Evolutionary conservation across 2,329 filamentous ascomycete species (phyloP).

Genomic region (Didymella pomorum): DNA sequence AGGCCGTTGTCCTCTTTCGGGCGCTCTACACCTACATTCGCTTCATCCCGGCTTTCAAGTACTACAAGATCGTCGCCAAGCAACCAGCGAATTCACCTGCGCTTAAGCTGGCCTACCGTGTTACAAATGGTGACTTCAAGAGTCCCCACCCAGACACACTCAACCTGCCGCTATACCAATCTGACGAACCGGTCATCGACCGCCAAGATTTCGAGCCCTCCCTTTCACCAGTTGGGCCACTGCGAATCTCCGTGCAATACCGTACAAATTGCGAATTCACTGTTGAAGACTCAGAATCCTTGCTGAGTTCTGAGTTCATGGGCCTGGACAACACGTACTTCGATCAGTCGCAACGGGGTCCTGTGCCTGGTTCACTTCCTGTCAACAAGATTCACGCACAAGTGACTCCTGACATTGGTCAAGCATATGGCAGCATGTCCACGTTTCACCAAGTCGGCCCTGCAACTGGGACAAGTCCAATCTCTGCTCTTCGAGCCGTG

Average conservation of each 20-base stretch:
- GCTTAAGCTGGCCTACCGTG: conserved; percentile 81
- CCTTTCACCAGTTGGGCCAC: conserved; percentile 83
- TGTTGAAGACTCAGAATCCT: conserved; percentile 87
- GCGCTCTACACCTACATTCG: conserved; percentile 84
- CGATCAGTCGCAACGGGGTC: conserved; percentile 69
- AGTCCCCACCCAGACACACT: conserved; percentile 72
- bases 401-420: conserved; percentile 68
- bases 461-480: conserved; percentile 80
- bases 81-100: conserved; percentile 67
- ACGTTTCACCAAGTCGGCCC: conserved; percentile 84
- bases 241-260: conserved; percentile 83
- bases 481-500: conserved; percentile 80
- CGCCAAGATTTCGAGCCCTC: conserved; percentile 83
- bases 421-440: conserved; percentile 87
- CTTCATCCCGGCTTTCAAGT: conserved; percentile 85
- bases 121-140: conserved; percentile 67
- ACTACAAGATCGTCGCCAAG: conserved; percentile 77
- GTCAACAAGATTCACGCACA: conserved; percentile 61
- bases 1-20: conserved; percentile 92
- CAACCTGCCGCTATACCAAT: conserved; percentile 72
- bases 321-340: conserved; percentile 89
- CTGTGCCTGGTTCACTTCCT: conserved; percentile 77
- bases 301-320: conserved; percentile 93
- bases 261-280: conserved; percentile 89
- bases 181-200: conserved; percentile 64